Conservation (phyloP, 2,329 filamentous ascomycete species). For the Colletotrichum kahawae region DNA sequence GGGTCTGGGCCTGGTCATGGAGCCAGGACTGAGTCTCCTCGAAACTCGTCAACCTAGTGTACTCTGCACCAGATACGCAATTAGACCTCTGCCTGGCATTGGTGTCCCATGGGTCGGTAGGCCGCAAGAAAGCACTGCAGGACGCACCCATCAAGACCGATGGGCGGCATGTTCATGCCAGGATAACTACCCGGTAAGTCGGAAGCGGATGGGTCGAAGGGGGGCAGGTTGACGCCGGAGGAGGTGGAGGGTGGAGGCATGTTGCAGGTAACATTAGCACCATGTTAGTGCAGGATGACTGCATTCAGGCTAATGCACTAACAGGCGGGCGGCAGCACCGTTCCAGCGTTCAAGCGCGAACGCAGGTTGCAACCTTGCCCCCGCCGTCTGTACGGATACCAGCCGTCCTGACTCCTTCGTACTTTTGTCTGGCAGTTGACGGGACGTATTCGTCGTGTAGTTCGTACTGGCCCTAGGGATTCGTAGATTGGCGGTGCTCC, state of each 20-base stretch:
- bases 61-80: neutral
- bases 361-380: neutral
- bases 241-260: neutral
- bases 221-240: neutral
- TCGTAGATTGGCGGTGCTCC: neutral
- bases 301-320: conserved; percentile 9
- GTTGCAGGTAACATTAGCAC: neutral
- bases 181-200: conserved; percentile 1
- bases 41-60: neutral
- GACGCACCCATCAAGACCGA: neutral
- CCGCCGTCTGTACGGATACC: neutral
- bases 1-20: neutral
- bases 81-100: neutral
- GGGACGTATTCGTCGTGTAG: neutral
- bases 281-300: conserved; percentile 15
- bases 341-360: neutral
- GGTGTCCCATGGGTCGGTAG: neutral
- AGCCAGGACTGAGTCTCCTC: neutral
- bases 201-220: conserved; percentile 9
- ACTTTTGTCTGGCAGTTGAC: neutral
- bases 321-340: neutral
- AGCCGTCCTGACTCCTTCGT: neutral
- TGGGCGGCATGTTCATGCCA: neutral
- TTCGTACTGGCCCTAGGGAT: neutral
- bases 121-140: neutral